These are phyloP conservation scores for Solanum appendiculatum DNA, from an alignment of 257 asterid genomes.

Conservation along the genomic window DNA sequence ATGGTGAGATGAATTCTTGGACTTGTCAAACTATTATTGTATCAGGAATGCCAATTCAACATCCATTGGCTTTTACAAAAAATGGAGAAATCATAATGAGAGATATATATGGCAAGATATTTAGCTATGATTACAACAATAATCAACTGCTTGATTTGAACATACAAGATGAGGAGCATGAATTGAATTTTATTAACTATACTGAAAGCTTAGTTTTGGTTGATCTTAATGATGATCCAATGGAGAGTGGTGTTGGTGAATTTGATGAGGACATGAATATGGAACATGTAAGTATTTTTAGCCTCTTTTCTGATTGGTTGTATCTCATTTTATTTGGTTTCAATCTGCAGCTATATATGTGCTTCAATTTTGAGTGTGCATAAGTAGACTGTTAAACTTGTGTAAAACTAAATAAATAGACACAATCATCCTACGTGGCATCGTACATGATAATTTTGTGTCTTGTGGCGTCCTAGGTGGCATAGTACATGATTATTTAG, in stretches of 20 bases:
- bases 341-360: not conserved
- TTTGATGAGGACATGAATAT: not conserved
- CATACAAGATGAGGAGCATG: not conserved
- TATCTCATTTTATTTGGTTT: not conserved
- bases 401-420: no score
- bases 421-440: no score
- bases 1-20: conserved; percentile 8
- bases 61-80: not conserved
- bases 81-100: not conserved
- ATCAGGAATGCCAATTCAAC: not conserved
- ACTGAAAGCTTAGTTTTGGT: not conserved
- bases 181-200: not conserved
- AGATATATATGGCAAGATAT: not conserved
- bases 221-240: not conserved
- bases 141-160: not conserved
- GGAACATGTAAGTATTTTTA: not conserved
- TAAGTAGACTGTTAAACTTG: not conserved
- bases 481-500: not conserved
- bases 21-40: not conserved
- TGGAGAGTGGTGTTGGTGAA: not conserved
- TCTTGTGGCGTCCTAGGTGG: not conserved
- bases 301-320: not conserved
- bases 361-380: not conserved
- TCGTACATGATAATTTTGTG: not conserved
- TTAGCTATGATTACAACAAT: not conserved